Evolutionary conservation across 2,329 filamentous ascomycete species (phyloP), one percentile per base, ranked within the genome.

Genomic region (Colletotrichum australisinense): DNA sequence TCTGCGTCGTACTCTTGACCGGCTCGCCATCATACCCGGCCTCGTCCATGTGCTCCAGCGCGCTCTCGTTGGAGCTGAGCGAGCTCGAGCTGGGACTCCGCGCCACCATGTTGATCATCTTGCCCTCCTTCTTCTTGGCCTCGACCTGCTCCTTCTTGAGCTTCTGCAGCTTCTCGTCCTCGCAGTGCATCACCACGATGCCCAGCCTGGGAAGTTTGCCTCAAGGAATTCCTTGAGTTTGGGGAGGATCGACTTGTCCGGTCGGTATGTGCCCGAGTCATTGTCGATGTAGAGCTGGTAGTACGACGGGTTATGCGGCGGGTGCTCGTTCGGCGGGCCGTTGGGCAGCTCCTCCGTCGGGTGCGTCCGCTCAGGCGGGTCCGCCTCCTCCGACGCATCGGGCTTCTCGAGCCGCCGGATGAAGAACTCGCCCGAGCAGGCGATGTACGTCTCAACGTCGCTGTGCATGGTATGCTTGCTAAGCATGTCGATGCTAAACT

Each of bases 401-500:
- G 88, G 86, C 16, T 86, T 85, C 65, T 88, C 82, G 30, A 94
- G 86, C 3, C 93, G 89, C 16, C 95, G 90, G 75, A 98, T 89
- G 81, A 98, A 97, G 82, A 98, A 98, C 80, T 98, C 96, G 55
- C 96, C 96, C 1, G 94, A 95, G 80, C 92, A 98, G 26, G 95
- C 96, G 75, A 98, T 94, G 81, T 98, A 98, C 2, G 94, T 93
- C 46, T 92, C 93, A 1, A 98, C 95, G 81, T 98, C 93, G 76
- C 94, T 96, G 84, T 98, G 96, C 95, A 98, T 98, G 53, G 95
- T 97, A 82, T 98, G 96, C 81, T 98, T 98, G 82, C 93, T 95
- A 78, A 98, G 84, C 81, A 98, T 87, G 83, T 98, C 96, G 78
- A 98, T 95, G 65, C 95, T 95, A 73, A 98, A 98, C 78, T 98